phyloP scores from a whole-genome alignment of 306 rosid genomes.

The Sicyos edulis region DNA sequence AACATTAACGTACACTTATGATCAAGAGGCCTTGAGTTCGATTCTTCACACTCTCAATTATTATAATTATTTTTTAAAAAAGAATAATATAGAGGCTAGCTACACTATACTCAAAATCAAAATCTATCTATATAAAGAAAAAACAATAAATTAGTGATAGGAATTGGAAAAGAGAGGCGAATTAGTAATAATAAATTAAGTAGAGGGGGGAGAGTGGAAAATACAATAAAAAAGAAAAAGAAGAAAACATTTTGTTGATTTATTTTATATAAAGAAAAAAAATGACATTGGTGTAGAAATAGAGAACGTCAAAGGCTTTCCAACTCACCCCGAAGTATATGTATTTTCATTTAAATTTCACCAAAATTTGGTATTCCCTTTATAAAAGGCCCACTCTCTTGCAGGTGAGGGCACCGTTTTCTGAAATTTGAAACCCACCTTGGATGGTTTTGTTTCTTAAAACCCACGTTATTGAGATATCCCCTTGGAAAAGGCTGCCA shows the following conservation, averaged over 20 bases:
- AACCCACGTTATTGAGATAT: constrained; percentile 33
- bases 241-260: too few species aligned
- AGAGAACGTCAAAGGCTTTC: background rate
- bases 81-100: too few species aligned
- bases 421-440: background rate
- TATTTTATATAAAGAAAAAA: too few species aligned
- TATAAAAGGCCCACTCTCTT: background rate
- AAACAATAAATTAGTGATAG: too few species aligned
- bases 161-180: too few species aligned
- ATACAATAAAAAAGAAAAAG: background rate
- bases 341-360: background rate
- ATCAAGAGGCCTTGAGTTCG: too few species aligned
- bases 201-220: constrained; percentile 1
- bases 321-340: background rate
- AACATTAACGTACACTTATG: too few species aligned
- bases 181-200: background rate
- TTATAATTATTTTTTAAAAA: too few species aligned
- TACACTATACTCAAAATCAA: too few species aligned
- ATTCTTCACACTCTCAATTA: too few species aligned
- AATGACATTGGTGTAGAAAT: too few species aligned
- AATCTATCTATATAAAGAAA: too few species aligned
- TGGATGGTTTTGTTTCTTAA: constrained; percentile 14
- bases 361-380: constrained; percentile 23
- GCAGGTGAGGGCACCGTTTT: background rate
- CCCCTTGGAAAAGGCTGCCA: constrained; percentile 10